Evolutionary conservation across 2,329 filamentous ascomycete species (phyloP).

Genomic region (Ilyonectria robusta): DNA sequence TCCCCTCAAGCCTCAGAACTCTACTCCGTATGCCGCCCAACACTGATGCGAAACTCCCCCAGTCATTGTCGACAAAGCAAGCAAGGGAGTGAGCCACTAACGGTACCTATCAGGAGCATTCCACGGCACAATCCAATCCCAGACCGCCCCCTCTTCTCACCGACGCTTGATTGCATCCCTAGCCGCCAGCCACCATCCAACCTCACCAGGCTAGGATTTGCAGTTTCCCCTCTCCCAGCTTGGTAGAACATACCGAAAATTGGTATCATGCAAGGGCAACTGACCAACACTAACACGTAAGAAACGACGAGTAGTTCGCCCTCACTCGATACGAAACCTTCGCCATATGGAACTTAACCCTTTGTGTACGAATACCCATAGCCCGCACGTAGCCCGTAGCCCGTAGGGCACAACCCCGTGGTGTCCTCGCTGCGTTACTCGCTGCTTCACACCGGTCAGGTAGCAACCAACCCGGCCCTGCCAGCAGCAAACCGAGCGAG

Average conservation of each 20-base stretch:
- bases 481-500: background rate
- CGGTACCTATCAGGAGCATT: conserved; percentile 23
- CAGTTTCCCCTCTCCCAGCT: conserved; percentile 8
- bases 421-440: background rate
- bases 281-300: conserved; percentile 4
- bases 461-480: background rate
- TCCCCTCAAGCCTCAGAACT: conserved; percentile 19
- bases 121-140: conserved; percentile 13
- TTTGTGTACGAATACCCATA: background rate
- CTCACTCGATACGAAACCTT: background rate
- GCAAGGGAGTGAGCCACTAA: conserved; percentile 7
- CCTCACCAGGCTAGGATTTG: conserved; percentile 15
- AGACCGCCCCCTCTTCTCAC: conserved; percentile 3
- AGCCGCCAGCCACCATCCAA: conserved; percentile 19
- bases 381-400: background rate
- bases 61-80: conserved; percentile 9
- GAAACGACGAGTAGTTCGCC: background rate
- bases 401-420: background rate
- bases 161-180: conserved; percentile 11
- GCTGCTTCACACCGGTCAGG: background rate
- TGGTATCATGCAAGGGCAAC: conserved; percentile 12
- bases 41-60: conserved; percentile 6
- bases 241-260: background rate
- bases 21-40: conserved; percentile 8
- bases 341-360: background rate